Base-by-base conservation (phyloP, 306 rosid species). In the Citrullus colocynthis region DNA sequence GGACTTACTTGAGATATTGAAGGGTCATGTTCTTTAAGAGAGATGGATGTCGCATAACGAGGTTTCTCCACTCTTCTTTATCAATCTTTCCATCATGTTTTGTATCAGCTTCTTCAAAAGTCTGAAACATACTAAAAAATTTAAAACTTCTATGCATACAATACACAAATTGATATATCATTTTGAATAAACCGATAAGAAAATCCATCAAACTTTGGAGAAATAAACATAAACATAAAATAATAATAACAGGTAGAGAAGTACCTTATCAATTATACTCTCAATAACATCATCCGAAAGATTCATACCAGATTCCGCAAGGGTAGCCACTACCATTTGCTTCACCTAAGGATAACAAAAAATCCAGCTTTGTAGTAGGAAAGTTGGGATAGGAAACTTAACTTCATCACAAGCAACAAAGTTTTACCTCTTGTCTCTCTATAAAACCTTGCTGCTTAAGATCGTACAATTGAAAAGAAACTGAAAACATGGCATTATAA, bases 291-390 rank as follows among this genome's bases (percentile, higher is more conserved):
- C 97, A 42, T 96, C 98, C 6, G 99, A 92, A 77, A 96, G 89
- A 84, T 96, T 96, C 99, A 96, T 96, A 15, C 99, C 99, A 81
- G 99, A 96, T 84, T 96, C 98, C 16, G 99, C 98, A 17, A 92
- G 97, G 65, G 99, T 96, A 42, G 99, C 99, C 65, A 96, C 99
- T 79, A 92, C 99, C 99, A 96, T 96, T 88, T 96, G 99, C 91
- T 96, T 96, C 88, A 95, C 96, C 99, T 95, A 49, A 42, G 83
- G 65, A 73, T 55, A 42, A 39, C 51, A 39, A 45, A 54, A 60
- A 71, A 69, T 42, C 52, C 55, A 51, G 66, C 36, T 75, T 17
- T 16, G 12, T 52, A 49, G 42, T 42, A 56, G 51, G 63, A 63
- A 81, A 75, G 20, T 58, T 28, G 41, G 9, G 70, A 20, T 30